Evolutionary conservation across 225 moss, liverwort and hornwort species (phyloP).

Genomic region (Thuidium tamariscinum): DNA sequence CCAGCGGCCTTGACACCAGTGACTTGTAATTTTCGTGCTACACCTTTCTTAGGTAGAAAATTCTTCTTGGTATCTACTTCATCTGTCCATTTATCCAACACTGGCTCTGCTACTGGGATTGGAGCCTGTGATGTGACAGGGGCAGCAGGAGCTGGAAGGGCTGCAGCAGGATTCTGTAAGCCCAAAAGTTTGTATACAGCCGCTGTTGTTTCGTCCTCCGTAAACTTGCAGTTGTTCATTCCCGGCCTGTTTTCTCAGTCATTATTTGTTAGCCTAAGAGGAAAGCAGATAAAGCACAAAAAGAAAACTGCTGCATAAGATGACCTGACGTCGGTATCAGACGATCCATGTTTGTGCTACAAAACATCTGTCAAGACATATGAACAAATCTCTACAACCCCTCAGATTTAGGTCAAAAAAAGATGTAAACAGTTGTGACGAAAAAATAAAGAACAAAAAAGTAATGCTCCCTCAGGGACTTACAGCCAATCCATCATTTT

Average conservation of each 20-base stretch:
- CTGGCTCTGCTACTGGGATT: constrained; percentile 19
- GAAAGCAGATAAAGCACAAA: neutral
- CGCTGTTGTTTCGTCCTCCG: constrained; percentile 68
- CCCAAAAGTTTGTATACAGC: constrained; percentile 74
- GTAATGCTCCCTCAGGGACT: constrained; percentile 3
- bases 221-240: constrained; percentile 72
- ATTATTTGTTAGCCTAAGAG: neutral
- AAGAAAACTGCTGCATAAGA: neutral
- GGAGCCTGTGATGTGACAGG: constrained; percentile 6
- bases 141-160: constrained; percentile 26
- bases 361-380: neutral
- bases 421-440: neutral
- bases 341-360: neutral
- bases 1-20: constrained; percentile 12
- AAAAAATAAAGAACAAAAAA: neutral
- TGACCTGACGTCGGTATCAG: neutral
- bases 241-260: constrained; percentile 49
- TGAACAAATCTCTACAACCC: neutral
- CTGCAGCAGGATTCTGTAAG: constrained; percentile 62
- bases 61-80: constrained; percentile 39
- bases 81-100: constrained; percentile 36
- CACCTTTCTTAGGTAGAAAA: constrained; percentile 48
- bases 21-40: constrained; percentile 38
- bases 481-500: constrained; percentile 98
- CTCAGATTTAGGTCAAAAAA: neutral